Base-by-base conservation (phyloP, 257 asterid species). In the Nicotiana paniculata region DNA sequence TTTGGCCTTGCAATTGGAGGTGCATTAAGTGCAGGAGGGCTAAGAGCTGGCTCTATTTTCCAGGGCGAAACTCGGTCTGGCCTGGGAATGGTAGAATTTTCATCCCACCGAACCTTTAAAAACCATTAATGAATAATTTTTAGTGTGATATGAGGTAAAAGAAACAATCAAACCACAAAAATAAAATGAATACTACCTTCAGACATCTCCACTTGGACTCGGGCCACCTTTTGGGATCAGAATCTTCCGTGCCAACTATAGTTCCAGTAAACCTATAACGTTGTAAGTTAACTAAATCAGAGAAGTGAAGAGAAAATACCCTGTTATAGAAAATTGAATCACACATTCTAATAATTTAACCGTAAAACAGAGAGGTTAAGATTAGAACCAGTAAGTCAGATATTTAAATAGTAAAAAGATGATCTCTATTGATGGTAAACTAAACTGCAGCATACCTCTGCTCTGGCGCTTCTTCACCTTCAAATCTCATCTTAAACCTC, bases 391-490 rank as follows among this genome's bases (percentile, higher is more conserved):
- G 83, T 39, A 66, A 79, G 63, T 74, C 55, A 51, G 32, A 11
- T 2, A 15, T 5, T 54, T 30, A 18, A 81, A 17, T 28, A 81
- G 80, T 13, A 35, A 18, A 86, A 32, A 77, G 64, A 80, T 65
- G 30, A 86, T n/a, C 79, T 58, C 62, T 70, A 54, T 63, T 26
- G 58, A 84, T 24, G 64, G 80, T 39, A 77, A 76, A 77, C 6
- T 51, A 77, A 80, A 81, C 16, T 54, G 57, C 57, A 65, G 61
- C 64, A 76, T 87, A 95, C 99, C 99, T 92, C 90, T 93, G 99
- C 87, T 96, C 99, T 43, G 98, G 99, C 74, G 99, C 94, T 89
- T 96, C 99, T 90, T 96, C 99, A 80, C 99, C 99, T 94, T 96
- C 99, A 11, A 96, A 96, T 86, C 97, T 89, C 99, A 96, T 96